Base-by-base conservation (phyloP, 352 stramenopile species). In the Peronosclerospora sorghi region DNA sequence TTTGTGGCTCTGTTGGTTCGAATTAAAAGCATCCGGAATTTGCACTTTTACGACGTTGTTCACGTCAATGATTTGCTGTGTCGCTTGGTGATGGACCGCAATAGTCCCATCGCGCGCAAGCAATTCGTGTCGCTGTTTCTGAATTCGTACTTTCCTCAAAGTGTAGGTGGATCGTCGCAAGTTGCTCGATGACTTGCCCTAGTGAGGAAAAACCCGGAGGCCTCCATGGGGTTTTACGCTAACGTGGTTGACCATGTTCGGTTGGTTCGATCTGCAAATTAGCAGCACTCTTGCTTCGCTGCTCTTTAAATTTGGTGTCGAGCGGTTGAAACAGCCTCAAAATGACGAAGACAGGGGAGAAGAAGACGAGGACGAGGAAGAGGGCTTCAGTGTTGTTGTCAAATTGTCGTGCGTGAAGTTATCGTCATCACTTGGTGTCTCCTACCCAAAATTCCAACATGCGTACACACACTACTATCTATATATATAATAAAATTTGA, bases 41-140 rank as follows among this genome's bases (percentile, higher is more conserved):
- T 93, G 41, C 78, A 88, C 40, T 93, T 93, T 29, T 93, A 91
- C 61, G 73, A 93, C 17, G 67, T 93, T 18, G 81, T 89, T 19
- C 53, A 73, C 5, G 70, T 93, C 8, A 75, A 88, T 23, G 63
- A 88, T 32, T 56, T 89, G 15, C 64, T 93, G 20, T 65, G 69
- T 27, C 81, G 81, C 0, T 57, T 93, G 34, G 68, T 89, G 5
- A 54, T 83, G 37, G 81, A 93, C 32, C 66, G 59, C 4, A 66
- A 73, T 15, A 66, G 56, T 4, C 56, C 63, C 5, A 18, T 70
- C 19, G 73, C 86, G 10, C 62, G 73, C 35, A 89, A 89, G 28
- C 72, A 87, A 29, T 68, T 93, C 19, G 65, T 88, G 12, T 67
- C 81, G 3, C 59, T 93, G n/a, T 93, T 93, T 27, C 47, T 88